Conservation (phyloP, 768 basidiomycete genomes). For the Ramaria sp. region DNA sequence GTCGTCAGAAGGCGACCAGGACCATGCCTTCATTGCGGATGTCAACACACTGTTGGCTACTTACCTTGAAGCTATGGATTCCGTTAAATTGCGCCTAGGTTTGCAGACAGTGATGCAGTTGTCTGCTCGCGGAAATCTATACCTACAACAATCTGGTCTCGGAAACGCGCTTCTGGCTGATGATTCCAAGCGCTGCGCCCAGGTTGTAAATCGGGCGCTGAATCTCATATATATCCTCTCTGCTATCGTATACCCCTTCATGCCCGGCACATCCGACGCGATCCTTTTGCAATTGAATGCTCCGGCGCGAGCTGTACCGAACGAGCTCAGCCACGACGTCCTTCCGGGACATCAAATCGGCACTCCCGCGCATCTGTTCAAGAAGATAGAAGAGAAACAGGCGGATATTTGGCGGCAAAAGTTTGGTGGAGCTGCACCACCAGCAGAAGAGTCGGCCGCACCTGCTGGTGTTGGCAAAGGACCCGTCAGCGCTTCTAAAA, state of each 20-base stretch:
- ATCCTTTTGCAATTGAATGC: conserved; percentile 87
- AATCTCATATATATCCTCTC: conserved; percentile 91
- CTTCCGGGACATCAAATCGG: conserved; percentile 80
- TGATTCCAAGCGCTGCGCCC: conserved; percentile 77
- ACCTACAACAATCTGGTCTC: conserved; percentile 87
- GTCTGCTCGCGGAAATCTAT: conserved; percentile 82
- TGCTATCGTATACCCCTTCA: conserved; percentile 85
- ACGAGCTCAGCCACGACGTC: conserved; percentile 66
- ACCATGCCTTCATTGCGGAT: conserved; percentile 67
- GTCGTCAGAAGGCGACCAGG: conserved; percentile 52
- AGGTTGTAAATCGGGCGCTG: conserved; percentile 80
- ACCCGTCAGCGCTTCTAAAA: conserved; percentile 40
- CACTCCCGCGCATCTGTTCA: conserved; percentile 83
- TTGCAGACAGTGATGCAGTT: conserved; percentile 84
- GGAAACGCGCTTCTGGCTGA: conserved; percentile 81
- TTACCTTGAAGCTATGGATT: conserved; percentile 83
- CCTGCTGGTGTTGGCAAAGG: conserved; percentile 30
- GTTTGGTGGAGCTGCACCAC: conserved; percentile 55
- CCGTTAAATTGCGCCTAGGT: conserved; percentile 79
- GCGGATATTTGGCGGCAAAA: conserved; percentile 68
- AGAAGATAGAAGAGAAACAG: conserved; percentile 86
- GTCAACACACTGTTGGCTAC: conserved; percentile 70
- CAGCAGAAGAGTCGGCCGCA: conserved; percentile 26
- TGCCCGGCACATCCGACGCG: conserved; percentile 78
- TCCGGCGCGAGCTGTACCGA: conserved; percentile 71